Conservation (phyloP, 2,329 filamentous ascomycete species). For the Thelonectria discophora region DNA sequence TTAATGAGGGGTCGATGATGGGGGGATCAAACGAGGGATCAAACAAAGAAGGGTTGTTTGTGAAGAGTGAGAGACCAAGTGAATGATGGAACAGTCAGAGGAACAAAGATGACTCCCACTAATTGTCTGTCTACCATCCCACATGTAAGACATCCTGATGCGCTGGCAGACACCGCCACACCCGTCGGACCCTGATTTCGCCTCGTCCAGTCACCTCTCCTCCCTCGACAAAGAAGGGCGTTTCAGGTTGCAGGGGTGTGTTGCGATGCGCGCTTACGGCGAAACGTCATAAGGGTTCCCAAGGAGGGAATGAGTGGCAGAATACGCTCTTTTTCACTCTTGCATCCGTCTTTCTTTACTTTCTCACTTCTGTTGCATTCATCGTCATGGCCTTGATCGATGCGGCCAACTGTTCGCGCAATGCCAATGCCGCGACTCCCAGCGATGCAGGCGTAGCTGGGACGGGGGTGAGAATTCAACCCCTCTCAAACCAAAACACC, state of each 20-base stretch:
- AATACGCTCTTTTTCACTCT: background rate
- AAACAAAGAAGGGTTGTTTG: too few relatives aligned
- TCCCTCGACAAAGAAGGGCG: constrained; percentile 33
- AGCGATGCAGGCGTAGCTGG: constrained; percentile 66
- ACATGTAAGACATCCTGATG: too few relatives aligned
- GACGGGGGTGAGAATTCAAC: constrained; percentile 53
- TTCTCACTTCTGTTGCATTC: too few relatives aligned
- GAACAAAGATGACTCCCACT: too few relatives aligned
- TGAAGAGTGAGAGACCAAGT: too few relatives aligned
- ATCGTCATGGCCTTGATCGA: constrained; percentile 66
- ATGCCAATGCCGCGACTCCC: constrained; percentile 51
- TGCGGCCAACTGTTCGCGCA: constrained; percentile 69
- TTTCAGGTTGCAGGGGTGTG: constrained; percentile 40
- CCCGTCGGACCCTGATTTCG: background rate
- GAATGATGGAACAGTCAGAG: too few relatives aligned
- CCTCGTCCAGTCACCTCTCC: constrained; percentile 34
- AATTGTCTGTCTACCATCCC: too few relatives aligned
- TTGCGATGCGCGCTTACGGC: constrained; percentile 40
- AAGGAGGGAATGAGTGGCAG: background rate
- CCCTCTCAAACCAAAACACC: too few relatives aligned
- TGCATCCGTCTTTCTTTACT: background rate
- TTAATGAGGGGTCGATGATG: too few relatives aligned
- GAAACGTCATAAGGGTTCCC: constrained; percentile 39
- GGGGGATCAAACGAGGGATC: too few relatives aligned
- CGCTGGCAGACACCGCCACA: constrained; percentile 37